phyloP scores from a whole-genome alignment of 2,329 filamentous ascomycete species.

The Neopestalotiopsis sp. region DNA sequence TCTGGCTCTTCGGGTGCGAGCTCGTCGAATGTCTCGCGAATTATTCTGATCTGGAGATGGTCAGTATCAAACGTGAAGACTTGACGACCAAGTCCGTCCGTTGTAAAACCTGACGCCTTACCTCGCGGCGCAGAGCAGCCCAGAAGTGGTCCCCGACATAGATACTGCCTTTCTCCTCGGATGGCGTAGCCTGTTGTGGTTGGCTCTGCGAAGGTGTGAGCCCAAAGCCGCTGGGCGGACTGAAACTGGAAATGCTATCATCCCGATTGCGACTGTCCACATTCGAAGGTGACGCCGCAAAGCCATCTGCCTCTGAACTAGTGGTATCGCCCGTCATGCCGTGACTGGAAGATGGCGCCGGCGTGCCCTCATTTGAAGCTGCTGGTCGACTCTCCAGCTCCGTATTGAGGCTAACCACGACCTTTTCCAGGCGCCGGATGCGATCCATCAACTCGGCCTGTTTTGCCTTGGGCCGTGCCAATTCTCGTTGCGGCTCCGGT shows the following conservation, averaged over 20 bases:
- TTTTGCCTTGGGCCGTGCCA: not conserved
- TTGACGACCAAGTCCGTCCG: no score
- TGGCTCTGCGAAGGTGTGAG: not conserved
- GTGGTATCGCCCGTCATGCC: not conserved
- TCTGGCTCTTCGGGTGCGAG: not conserved
- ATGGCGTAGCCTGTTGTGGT: not conserved
- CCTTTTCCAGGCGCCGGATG: not conserved
- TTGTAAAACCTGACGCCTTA: not conserved
- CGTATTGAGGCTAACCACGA: not conserved
- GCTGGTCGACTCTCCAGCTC: not conserved
- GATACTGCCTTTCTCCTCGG: not conserved
- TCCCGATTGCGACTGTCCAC: not conserved
- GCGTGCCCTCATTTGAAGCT: not conserved
- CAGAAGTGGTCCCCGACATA: not conserved
- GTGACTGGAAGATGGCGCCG: not conserved
- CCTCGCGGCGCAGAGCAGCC: not conserved
- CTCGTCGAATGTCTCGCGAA: not conserved
- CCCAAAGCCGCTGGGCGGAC: not conserved
- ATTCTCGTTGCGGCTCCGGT: not conserved
- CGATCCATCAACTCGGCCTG: not conserved
- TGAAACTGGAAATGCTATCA: slow-evolving; percentile 1
- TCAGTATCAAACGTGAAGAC: not conserved
- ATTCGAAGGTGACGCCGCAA: not conserved
- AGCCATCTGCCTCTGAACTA: not conserved
- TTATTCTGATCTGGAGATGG: not conserved